Evolutionary conservation across 768 basidiomycete species (phyloP), one percentile per base, ranked within the genome.

Genomic region (Podaxis carcinomalis): DNA sequence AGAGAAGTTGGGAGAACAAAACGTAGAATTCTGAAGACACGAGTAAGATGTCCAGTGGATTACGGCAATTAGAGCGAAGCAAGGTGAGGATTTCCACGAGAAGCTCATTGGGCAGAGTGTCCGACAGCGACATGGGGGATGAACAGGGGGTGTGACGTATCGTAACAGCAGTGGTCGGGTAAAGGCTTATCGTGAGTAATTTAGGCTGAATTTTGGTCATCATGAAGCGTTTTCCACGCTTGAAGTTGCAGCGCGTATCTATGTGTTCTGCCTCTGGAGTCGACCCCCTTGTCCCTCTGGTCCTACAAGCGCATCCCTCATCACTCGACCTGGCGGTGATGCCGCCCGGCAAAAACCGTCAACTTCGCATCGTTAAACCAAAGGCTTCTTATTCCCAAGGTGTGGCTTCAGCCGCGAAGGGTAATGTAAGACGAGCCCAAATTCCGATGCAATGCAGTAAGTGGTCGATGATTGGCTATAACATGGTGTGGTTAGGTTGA

Each of bases 41-140:
- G 35, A 56, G 54, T 1, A 62, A 37, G 23, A 62, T 56, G 46
- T 62, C 54, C 7, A 57, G 25, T 14, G 61, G 61, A 7, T 44
- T 40, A 11, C 19, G 35, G 25, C 35, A 40, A 9, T 27, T 19
- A 13, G 36, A 35, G 11, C 5, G 54, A 56, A 51, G 11, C 14
- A 56, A 27, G 6, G 35, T 28, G n/a, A 62, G 50, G 37, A 62
- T 62, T 42, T 62, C 61, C 7, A 51, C n/a, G n/a, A 62, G 54
- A 19, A 62, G 54, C 27, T 62, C 61, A 19, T 37, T 56, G 7
- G 61, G 61, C 19, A 62, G 61, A 37, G 56, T 5, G 47, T n/a
- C 14, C 23, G 53, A 5, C 13, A 49, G 23, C 16, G 53, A 27
- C 54, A 62, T 60, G n/a, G 19, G 6, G 40, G 27, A 27, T 21